Base-by-base conservation (phyloP, 2,329 filamentous ascomycete genomes). In the Aspergillus cejpii region DNA sequence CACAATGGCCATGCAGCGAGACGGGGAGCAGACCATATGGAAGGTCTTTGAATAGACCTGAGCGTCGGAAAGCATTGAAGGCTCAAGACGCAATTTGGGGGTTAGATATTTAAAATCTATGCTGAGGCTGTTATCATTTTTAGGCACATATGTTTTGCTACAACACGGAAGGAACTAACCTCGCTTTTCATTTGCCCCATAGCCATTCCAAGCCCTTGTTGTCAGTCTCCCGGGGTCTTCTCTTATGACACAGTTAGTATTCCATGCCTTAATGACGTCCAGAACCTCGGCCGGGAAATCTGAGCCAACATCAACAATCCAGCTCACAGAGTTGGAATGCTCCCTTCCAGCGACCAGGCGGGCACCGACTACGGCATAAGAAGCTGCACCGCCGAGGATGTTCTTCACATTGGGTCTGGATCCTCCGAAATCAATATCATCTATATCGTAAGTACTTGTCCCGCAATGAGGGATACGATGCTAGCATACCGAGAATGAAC, bases 171-270 rank as follows among this genome's bases (percentile, higher is more conserved):
- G 10, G 23, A 28, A 51, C 52, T 47, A 40, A 69, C 77, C 73
- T 69, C 81, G 77, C 63, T 86, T 79, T 47, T 81, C 80, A 41
- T 80, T 75, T 24, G 79, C 76, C 28, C 83, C 80, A 62, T 97
- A 97, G 39, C 86, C 86, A 64, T 97, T 97, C 87, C 88, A 95
- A 37, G 85, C 90, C 37, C 88, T 80, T 0, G 92, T 98, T 2
- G 91, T 97, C 39, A 87, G 73, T 19, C 87, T 80, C 5, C 75
- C 65, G 1, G 74, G 72, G 43, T 85, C 81, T 39, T 79, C 70
- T 42, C 89, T 79, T 52, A 92, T 71, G 12, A 88, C 60, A 15
- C 80, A 85, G 5, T 79, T 79, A 1, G 90, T 95, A 12, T 81
- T 69, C 90, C 92, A 96, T 34, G 78, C 75, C 11, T 76, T 68